A percentile compares a stretch with the other conserved stretches of the same genome.
phyloP scores from a whole-genome alignment of 1,139 yeast species.

The Pichia norvegensis region DNA sequence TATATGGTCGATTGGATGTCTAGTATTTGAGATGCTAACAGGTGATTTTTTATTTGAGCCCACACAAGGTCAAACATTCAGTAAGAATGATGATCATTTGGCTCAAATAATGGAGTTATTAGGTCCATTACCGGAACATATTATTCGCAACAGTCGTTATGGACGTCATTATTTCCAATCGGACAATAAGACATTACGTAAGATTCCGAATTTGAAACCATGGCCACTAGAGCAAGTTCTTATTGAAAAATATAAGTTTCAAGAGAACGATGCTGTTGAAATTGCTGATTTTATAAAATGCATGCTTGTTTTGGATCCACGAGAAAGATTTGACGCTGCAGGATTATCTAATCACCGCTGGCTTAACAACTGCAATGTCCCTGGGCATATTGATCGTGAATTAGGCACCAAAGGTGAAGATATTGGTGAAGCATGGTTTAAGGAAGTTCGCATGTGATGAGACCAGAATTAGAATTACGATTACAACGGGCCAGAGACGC shows the following conservation, averaged over 20 bases:
- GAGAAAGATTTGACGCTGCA: constrained; percentile 69
- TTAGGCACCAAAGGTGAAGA: constrained; percentile 63
- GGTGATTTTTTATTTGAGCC: constrained; percentile 86
- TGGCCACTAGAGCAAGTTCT: constrained; percentile 66
- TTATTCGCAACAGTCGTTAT: constrained; percentile 46
- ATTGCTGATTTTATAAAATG: constrained; percentile 61
- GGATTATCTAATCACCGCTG: constrained; percentile 75
- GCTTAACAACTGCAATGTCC: constrained; percentile 57
- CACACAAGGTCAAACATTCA: constrained; percentile 52
- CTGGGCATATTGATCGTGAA: constrained; percentile 52
- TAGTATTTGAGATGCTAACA: constrained; percentile 71
- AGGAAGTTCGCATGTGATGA: constrained; percentile 27
- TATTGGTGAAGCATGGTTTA: constrained; percentile 62
- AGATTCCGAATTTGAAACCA: constrained; percentile 56
- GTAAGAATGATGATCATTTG: constrained; percentile 77
- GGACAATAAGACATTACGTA: constrained; percentile 39
- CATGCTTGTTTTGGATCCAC: constrained; percentile 67
- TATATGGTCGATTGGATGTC: constrained; percentile 78
- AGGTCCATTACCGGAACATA: constrained; percentile 50
- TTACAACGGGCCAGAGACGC: too few species aligned
- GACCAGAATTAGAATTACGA: too few species aligned
- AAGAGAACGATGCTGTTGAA: constrained; percentile 44
- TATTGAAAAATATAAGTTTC: constrained; percentile 63
- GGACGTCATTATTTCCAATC: constrained; percentile 48
- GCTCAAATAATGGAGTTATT: constrained; percentile 76